Conservation (phyloP, 805 yeast species). For the Cephaloascus albidus region DNA sequence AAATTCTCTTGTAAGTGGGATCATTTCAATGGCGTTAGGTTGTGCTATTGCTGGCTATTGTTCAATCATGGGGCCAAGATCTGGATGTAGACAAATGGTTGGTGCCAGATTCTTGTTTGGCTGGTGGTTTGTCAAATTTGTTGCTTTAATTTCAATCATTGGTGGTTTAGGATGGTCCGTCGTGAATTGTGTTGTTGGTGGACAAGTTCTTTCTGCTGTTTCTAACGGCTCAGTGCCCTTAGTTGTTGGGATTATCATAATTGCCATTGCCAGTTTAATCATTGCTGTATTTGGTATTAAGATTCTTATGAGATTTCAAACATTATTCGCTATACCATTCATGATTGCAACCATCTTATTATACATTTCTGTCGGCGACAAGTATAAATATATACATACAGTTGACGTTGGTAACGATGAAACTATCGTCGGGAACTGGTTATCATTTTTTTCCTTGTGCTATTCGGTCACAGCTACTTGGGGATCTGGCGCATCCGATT, state of each 20-base stretch:
- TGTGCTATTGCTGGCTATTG: conserved; percentile 76
- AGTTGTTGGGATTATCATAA: conserved; percentile 66
- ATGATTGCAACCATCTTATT: conserved; percentile 56
- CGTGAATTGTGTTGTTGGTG: conserved; percentile 83
- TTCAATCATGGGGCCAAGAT: conserved; percentile 80
- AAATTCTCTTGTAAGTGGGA: conserved; percentile 53
- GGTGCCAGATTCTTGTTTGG: conserved; percentile 76
- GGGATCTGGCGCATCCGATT: conserved; percentile 84
- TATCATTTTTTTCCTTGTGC: conserved; percentile 62
- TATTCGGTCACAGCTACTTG: conserved; percentile 81
- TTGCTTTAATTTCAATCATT: conserved; percentile 59
- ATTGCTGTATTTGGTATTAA: conserved; percentile 76
- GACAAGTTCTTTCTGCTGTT: conserved; percentile 64
- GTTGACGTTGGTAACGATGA: conserved; percentile 23
- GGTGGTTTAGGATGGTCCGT: conserved; percentile 93
- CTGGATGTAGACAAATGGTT: conserved; percentile 87
- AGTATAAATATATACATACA: conserved; percentile 25
- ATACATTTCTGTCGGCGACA: conserved; percentile 50
- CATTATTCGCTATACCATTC: conserved; percentile 60
- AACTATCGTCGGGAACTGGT: conserved; percentile 56
- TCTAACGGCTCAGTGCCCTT: conserved; percentile 60
- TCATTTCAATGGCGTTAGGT: conserved; percentile 58
- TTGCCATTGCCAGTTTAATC: conserved; percentile 50
- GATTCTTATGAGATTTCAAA: conserved; percentile 59
- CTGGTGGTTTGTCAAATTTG: conserved; percentile 74